phyloP scores from a whole-genome alignment of 2,329 filamentous ascomycete genomes.

The Aspergillaceae sp. region DNA sequence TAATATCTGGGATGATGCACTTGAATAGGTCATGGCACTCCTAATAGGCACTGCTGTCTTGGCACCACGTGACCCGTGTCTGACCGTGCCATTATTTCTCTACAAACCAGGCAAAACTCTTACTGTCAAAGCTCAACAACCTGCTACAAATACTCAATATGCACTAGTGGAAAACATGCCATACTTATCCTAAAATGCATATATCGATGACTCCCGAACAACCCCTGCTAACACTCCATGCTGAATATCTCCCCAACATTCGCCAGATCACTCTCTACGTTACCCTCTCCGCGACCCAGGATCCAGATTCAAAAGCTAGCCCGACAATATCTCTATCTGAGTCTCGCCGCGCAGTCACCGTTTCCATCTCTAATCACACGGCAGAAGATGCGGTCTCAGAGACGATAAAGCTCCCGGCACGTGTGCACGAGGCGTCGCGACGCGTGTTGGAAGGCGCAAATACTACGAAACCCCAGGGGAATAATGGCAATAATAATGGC shows the following conservation, averaged over 20 bases:
- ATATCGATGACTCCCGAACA: background rate
- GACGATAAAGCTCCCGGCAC: constrained; percentile 43
- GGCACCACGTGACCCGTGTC: no score
- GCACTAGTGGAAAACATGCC: no score
- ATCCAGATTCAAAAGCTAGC: background rate
- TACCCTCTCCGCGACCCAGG: constrained; percentile 29
- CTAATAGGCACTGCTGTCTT: no score
- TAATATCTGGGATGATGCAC: no score
- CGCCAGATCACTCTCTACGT: constrained; percentile 52
- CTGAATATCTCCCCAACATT: constrained; percentile 54
- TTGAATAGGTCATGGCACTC: no score
- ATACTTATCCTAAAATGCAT: no score
- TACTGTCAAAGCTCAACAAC: no score
- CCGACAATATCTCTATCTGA: constrained; percentile 24
- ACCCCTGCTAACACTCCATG: constrained; percentile 39
- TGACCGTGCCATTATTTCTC: no score
- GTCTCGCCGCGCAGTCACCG: constrained; percentile 27
- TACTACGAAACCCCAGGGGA: background rate
- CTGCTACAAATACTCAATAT: no score
- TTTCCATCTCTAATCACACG: constrained; percentile 24
- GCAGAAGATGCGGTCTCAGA: constrained; percentile 15
- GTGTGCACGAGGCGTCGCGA: constrained; percentile 21
- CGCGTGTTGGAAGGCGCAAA: constrained; percentile 9
- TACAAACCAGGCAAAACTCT: no score
- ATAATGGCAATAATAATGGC: background rate